phyloP scores from a whole-genome alignment of 2,329 filamentous ascomycete species.

The Pezicula carpinea region DNA sequence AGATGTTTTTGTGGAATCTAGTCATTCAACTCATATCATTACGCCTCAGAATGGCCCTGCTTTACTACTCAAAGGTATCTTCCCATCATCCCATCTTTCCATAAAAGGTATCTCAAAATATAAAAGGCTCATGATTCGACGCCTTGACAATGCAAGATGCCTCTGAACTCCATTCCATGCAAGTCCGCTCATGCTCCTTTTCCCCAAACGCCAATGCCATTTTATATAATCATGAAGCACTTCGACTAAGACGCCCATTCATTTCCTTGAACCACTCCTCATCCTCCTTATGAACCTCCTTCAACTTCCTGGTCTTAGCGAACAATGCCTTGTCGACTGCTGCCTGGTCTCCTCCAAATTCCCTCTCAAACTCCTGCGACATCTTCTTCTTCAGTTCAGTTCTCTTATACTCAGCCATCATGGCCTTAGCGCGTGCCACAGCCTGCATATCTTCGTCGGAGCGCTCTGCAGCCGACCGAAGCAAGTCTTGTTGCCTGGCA shows the following conservation, averaged over 20 bases:
- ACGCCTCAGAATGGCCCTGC: too few relatives aligned
- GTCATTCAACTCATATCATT: too few relatives aligned
- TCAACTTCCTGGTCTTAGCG: constrained; percentile 26
- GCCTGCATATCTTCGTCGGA: constrained; percentile 17
- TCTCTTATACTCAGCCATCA: constrained; percentile 15
- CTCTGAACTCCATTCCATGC: neutral
- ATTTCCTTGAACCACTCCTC: constrained; percentile 25
- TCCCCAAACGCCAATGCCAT: neutral
- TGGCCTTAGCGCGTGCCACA: constrained; percentile 21
- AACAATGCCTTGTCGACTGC: constrained; percentile 24
- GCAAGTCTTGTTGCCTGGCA: neutral
- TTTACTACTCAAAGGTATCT: constrained; percentile 9
- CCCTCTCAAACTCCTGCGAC: constrained; percentile 1
- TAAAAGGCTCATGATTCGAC: too few relatives aligned
- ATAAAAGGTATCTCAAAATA: neutral
- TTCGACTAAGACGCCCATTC: constrained; percentile 10
- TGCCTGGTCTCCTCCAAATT: neutral
- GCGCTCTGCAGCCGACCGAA: constrained; percentile 4
- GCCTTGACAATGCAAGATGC: neutral
- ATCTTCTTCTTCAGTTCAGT: constrained; percentile 3
- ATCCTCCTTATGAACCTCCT: constrained; percentile 30
- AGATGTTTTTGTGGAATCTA: too few relatives aligned
- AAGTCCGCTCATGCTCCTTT: neutral
- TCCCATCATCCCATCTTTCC: constrained; percentile 1
- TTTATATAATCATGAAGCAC: neutral